Conservation (phyloP, 1,284 basidiomycete genomes). For the Flammula alnicola region DNA sequence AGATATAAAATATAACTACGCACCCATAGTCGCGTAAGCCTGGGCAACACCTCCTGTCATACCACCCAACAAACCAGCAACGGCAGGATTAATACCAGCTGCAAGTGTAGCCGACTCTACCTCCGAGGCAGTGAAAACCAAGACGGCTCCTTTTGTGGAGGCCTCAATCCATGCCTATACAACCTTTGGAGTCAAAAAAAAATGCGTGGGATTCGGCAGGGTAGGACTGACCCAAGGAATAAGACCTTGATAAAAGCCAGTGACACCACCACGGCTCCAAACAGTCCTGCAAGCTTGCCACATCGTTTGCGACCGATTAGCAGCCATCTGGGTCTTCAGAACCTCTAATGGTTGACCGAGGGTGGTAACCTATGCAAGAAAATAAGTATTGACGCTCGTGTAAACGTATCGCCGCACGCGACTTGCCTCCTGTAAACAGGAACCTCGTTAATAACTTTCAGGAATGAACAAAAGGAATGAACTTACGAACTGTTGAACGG, state of each 20-base stretch:
- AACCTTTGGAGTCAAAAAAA: slow-evolving; percentile 16
- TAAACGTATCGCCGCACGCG: slow-evolving; percentile 8
- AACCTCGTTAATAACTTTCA: slow-evolving; percentile 23
- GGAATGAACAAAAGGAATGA: slow-evolving; percentile 5
- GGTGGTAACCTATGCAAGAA: slow-evolving; percentile 81
- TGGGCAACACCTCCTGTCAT: slow-evolving; percentile 98
- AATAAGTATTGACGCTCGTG: slow-evolving; percentile 11
- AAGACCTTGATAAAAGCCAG: slow-evolving; percentile 97
- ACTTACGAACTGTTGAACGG: slow-evolving; percentile 61
- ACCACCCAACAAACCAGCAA: slow-evolving; percentile 91
- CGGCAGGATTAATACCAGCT: slow-evolving; percentile 80
- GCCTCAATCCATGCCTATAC: slow-evolving; percentile 98
- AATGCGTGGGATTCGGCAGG: slow-evolving; percentile 2
- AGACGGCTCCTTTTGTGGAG: slow-evolving; percentile 96
- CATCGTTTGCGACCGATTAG: slow-evolving; percentile 92
- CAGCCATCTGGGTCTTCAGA: slow-evolving; percentile 98
- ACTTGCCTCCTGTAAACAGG: slow-evolving; percentile 46
- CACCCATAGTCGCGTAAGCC: slow-evolving; percentile 99
- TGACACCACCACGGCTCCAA: slow-evolving; percentile 89
- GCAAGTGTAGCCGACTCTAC: slow-evolving; percentile 76
- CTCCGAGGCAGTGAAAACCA: slow-evolving; percentile 95
- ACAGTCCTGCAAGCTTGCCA: slow-evolving; percentile 84
- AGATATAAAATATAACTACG: slow-evolving; percentile 36
- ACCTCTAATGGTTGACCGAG: slow-evolving; percentile 99
- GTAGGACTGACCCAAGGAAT: slow-evolving; percentile 88